Conservation (phyloP, 495 filamentous ascomycete species). For the Lophiotrema nucula region DNA sequence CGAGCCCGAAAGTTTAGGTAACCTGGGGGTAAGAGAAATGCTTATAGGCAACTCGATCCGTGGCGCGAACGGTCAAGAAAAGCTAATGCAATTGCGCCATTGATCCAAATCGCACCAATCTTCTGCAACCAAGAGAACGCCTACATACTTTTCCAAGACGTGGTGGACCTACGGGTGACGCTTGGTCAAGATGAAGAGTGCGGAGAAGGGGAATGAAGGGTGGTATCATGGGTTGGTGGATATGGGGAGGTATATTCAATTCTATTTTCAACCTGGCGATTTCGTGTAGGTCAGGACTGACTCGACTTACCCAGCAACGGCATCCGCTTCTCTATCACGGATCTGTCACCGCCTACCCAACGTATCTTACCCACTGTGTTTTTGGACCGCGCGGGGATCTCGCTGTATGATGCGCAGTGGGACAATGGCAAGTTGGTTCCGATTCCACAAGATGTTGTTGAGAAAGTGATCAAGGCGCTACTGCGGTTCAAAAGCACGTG, state of each 20-base stretch:
- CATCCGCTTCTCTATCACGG: constrained; percentile 88
- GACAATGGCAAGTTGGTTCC: constrained; percentile 43
- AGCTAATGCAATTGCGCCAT: too few species aligned
- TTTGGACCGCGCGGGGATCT: constrained; percentile 74
- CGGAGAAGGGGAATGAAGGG: not conserved
- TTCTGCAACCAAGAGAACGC: too few species aligned
- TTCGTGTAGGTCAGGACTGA: not conserved
- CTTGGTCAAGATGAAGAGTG: too few species aligned
- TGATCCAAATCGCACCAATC: too few species aligned
- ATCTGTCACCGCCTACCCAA: constrained; percentile 65
- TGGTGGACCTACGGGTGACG: too few species aligned
- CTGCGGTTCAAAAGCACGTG: constrained; percentile 74
- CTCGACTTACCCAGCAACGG: constrained; percentile 65
- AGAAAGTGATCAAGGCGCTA: constrained; percentile 61
- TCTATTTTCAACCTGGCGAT: not conserved
- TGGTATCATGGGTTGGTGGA: constrained; percentile 34
- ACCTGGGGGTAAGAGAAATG: too few species aligned
- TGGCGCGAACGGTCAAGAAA: too few species aligned
- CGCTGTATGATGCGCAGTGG: constrained; percentile 83
- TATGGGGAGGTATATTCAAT: constrained; percentile 33
- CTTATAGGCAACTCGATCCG: too few species aligned
- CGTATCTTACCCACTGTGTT: constrained; percentile 76
- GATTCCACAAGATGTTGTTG: constrained; percentile 65
- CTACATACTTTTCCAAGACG: too few species aligned
- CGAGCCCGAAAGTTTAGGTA: too few species aligned